A percentile compares a stretch with the other conserved stretches of the same genome.
Conservation (phyloP, 2,329 filamentous ascomycete species). For the Cytospora piceicola region DNA sequence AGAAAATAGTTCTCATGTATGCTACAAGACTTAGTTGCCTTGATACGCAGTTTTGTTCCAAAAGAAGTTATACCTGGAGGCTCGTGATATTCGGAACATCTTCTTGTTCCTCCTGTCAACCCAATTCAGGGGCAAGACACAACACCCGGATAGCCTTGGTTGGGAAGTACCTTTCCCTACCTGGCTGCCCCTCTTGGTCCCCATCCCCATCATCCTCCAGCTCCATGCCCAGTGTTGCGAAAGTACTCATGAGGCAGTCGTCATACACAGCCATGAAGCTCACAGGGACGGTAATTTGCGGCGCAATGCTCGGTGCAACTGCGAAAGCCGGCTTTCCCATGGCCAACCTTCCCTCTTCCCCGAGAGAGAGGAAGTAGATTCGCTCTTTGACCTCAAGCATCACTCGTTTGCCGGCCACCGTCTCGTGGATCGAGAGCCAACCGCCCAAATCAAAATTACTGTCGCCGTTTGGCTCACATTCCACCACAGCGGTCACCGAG, state of each 20-base stretch:
- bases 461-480: slow-evolving; percentile 45
- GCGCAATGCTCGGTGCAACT: slow-evolving; percentile 31
- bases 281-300: slow-evolving; percentile 46
- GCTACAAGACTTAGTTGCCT: not conserved
- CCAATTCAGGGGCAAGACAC: slow-evolving; percentile 17
- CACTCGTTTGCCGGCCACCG: slow-evolving; percentile 38
- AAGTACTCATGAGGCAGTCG: slow-evolving; percentile 52
- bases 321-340: slow-evolving; percentile 33
- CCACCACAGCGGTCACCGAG: slow-evolving; percentile 41
- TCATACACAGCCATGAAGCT: slow-evolving; percentile 52
- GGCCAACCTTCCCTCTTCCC: slow-evolving; percentile 40
- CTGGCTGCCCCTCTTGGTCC: slow-evolving; percentile 5
- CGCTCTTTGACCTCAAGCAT: slow-evolving; percentile 49
- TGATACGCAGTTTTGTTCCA: not conserved
- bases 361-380: slow-evolving; percentile 47
- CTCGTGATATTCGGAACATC: not conserved
- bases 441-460: slow-evolving; percentile 50
- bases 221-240: slow-evolving; percentile 36
- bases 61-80: not conserved
- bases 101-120: not conserved
- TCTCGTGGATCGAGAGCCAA: slow-evolving; percentile 48
- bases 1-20: too few relatives aligned
- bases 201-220: slow-evolving; percentile 6
- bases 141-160: slow-evolving; percentile 15
- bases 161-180: slow-evolving; percentile 22